Percentiles rank a stretch among this genome's conserved stretches.
Evolutionary conservation across 352 stramenopile genomes (phyloP).

Genomic region (Pythium phragmitis): DNA sequence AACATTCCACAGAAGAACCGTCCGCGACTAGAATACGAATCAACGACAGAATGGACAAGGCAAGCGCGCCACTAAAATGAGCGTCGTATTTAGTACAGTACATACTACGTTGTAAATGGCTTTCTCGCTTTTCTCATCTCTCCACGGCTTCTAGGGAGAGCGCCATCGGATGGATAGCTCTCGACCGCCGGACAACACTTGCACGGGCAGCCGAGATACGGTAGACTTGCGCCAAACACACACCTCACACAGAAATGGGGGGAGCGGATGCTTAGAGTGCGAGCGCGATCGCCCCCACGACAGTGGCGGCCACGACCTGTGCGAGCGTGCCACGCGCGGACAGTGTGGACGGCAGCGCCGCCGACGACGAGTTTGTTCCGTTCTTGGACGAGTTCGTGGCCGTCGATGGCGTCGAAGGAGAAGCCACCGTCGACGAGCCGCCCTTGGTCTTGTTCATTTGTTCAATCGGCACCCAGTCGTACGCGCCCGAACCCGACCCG

Average conservation of each 20-base stretch:
- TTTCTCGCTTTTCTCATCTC: background rate
- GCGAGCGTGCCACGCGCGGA: background rate
- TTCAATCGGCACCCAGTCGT: slow-evolving; percentile 22
- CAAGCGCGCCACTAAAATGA: background rate
- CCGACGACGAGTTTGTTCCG: slow-evolving; percentile 16
- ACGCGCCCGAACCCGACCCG: slow-evolving; percentile 10
- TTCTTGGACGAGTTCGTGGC: slow-evolving; percentile 19
- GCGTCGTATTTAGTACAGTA: background rate
- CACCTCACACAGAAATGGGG: background rate
- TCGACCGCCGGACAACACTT: slow-evolving; percentile 5
- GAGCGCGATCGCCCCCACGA: slow-evolving; percentile 12
- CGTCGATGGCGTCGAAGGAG: background rate
- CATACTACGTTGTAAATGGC: background rate
- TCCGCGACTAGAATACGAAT: background rate
- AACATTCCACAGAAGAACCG: background rate
- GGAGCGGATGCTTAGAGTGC: slow-evolving; percentile 10
- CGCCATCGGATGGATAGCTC: background rate
- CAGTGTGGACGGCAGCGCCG: background rate
- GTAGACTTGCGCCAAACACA: background rate
- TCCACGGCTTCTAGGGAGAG: too few species aligned
- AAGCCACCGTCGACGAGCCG: background rate
- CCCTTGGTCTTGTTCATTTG: slow-evolving; percentile 5
- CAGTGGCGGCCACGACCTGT: slow-evolving; percentile 8
- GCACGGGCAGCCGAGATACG: background rate
- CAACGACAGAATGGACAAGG: background rate